phyloP scores from a whole-genome alignment of 179 eudicot species.

The Monotropa hypopitys region DNA sequence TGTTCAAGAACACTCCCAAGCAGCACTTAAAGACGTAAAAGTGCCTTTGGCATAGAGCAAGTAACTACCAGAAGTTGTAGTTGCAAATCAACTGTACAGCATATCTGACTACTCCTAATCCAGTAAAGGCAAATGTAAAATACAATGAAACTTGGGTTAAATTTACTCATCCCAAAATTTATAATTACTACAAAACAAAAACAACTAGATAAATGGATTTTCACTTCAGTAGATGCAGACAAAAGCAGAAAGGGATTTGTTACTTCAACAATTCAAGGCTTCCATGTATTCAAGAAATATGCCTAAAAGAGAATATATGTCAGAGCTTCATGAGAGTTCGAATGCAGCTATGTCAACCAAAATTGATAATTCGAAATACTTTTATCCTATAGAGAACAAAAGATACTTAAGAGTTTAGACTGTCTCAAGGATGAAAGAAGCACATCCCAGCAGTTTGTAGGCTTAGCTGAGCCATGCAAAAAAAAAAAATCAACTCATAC shows the following conservation, averaged over 20 bases:
- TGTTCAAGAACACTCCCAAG: background rate
- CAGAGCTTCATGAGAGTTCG: background rate
- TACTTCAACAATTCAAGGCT: background rate
- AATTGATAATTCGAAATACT: background rate
- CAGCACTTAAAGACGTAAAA: background rate
- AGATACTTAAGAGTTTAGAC: background rate
- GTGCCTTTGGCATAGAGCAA: background rate
- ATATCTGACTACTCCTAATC: background rate
- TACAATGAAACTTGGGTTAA: background rate
- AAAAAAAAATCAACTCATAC: background rate
- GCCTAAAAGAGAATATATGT: background rate
- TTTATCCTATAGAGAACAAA: background rate
- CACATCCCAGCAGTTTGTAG: background rate
- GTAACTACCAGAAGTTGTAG: background rate
- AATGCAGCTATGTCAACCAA: background rate
- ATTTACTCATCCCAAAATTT: background rate
- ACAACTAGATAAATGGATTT: background rate
- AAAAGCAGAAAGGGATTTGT: conserved; percentile 3
- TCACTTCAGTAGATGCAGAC: background rate
- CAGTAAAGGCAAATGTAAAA: background rate
- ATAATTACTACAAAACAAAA: background rate
- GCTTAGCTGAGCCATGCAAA: background rate
- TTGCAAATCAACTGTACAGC: too few relatives aligned
- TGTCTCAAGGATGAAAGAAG: background rate
- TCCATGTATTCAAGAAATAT: background rate